Evolutionary conservation across 164 flowering plant species (phyloP).

Genomic region (Macadamia tetraphylla): DNA sequence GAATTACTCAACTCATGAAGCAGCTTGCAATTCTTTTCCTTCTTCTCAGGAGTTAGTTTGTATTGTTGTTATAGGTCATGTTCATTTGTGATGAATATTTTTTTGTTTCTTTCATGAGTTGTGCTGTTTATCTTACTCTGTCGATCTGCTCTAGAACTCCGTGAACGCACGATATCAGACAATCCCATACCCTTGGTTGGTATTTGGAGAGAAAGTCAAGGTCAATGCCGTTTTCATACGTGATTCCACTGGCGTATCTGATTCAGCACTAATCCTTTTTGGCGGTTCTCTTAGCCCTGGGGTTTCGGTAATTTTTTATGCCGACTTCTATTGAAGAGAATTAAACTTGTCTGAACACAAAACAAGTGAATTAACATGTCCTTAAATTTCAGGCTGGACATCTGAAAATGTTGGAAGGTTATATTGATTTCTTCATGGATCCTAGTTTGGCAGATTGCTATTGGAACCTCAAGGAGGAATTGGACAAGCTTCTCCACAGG

Average conservation of each 20-base stretch:
- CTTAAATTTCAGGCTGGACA: conserved; percentile 65
- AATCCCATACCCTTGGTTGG: conserved; percentile 92
- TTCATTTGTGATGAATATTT: background rate
- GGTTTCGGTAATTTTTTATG: conserved; percentile 42
- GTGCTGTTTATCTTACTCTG: background rate
- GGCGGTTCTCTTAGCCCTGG: conserved; percentile 76
- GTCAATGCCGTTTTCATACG: conserved; percentile 91
- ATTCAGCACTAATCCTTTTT: conserved; percentile 85
- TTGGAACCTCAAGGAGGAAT: conserved; percentile 76
- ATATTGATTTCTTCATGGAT: conserved; percentile 90
- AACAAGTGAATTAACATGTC: conserved; percentile 2
- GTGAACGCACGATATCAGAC: conserved; percentile 95
- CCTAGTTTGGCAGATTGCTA: conserved; percentile 80
- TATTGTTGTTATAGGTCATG: background rate
- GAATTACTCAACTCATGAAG: too few species aligned
- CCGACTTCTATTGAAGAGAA: background rate
- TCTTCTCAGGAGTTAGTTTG: too few species aligned
- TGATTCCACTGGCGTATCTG: conserved; percentile 95
- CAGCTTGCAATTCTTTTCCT: too few species aligned
- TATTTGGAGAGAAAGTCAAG: conserved; percentile 94
- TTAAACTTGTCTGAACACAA: background rate
- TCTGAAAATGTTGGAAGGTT: conserved; percentile 86
- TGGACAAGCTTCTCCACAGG: conserved; percentile 61
- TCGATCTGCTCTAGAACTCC: conserved; percentile 65
- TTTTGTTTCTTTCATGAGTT: background rate